Percentiles rank a stretch among this genome's conserved stretches.
Evolutionary conservation across 2,329 filamentous ascomycete species (phyloP).

Genomic region (Exophiala sp.): DNA sequence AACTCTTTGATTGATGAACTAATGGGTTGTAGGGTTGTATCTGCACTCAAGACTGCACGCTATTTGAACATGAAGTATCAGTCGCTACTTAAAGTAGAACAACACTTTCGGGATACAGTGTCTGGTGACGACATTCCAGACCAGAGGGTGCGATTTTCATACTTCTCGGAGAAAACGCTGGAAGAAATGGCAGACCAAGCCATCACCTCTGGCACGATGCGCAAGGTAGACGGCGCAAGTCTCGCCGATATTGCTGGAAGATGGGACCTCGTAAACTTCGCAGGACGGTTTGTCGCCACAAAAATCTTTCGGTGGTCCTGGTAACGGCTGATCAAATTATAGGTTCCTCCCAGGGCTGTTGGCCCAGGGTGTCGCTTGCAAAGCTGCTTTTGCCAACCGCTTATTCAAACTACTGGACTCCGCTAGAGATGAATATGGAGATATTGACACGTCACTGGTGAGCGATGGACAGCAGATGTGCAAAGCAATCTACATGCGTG

Average conservation of each 20-base stretch:
- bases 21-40: neutral
- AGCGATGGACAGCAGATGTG: neutral
- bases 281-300: neutral
- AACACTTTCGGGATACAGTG: neutral
- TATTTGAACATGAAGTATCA: neutral
- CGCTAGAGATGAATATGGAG: too few relatives aligned
- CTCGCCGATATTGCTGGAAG: conserved; percentile 4
- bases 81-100: neutral
- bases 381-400: conserved; percentile 9
- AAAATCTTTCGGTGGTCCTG: neutral
- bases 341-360: conserved; percentile 4
- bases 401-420: neutral
- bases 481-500: neutral
- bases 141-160: neutral
- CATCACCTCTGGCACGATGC: neutral
- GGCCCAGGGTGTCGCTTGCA: neutral
- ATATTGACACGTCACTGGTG: too few relatives aligned
- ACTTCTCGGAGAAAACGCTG: neutral
- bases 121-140: too few relatives aligned
- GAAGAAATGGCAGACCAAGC: neutral
- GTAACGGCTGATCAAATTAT: neutral
- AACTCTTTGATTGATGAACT: neutral
- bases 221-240: conserved; percentile 4
- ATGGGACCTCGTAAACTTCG: neutral
- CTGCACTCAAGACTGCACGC: neutral